These are phyloP conservation scores for Clitocybe nebularis DNA, from an alignment of 1,284 basidiomycete species.

Conservation along the genomic window DNA sequence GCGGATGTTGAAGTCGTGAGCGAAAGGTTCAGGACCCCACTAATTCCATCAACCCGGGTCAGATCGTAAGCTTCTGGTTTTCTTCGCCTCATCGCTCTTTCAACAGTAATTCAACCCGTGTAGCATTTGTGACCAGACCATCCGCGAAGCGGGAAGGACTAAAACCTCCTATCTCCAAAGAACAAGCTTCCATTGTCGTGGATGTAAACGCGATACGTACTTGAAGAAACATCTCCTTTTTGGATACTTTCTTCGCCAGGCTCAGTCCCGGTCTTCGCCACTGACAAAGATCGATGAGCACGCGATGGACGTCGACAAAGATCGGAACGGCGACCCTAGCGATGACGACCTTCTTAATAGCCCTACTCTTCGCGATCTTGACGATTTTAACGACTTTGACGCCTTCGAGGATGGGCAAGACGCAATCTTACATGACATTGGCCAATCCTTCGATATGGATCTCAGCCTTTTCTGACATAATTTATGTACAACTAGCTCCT, in stretches of 20 bases:
- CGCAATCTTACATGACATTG: slow-evolving; percentile 3
- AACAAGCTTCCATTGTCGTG: background rate
- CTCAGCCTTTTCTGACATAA: slow-evolving; percentile 1
- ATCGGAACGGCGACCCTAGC: no score
- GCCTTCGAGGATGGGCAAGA: slow-evolving; percentile 13
- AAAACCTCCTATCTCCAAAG: background rate
- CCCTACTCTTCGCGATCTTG: background rate
- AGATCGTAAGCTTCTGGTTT: slow-evolving; percentile 16
- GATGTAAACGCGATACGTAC: background rate
- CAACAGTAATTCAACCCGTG: no score
- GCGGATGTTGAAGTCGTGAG: slow-evolving; percentile 12
- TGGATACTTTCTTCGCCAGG: background rate
- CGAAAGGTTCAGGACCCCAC: slow-evolving; percentile 16
- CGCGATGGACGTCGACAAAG: background rate
- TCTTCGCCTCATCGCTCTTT: no score
- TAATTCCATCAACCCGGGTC: background rate
- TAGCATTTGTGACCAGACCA: no score
- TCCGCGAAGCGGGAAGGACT: background rate
- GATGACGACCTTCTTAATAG: background rate
- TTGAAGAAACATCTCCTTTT: background rate
- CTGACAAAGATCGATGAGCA: background rate
- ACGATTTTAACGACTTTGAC: slow-evolving; percentile 6
- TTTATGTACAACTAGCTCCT: slow-evolving; percentile 12
- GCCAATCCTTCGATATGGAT: slow-evolving; percentile 8
- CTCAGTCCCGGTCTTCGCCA: background rate